Percentiles rank a stretch among this genome's conserved stretches.
phyloP scores from a whole-genome alignment of 73 alveolate species.

The Blepharisma japonicum region DNA sequence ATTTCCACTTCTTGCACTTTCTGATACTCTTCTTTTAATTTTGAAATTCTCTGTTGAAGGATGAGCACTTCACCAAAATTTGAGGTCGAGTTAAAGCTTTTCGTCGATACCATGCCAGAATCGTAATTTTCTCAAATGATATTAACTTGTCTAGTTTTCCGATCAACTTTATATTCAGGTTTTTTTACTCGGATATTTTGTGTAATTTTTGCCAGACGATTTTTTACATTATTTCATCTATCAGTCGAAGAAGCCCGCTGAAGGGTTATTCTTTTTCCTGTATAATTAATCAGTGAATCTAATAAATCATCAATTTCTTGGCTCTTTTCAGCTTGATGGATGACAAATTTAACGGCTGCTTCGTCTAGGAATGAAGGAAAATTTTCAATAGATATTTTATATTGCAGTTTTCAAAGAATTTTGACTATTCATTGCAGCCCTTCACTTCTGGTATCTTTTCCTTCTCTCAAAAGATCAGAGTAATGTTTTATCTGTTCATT shows the following conservation, averaged over 20 bases:
- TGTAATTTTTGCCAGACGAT: background rate
- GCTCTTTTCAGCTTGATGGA: background rate
- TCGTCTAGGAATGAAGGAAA: background rate
- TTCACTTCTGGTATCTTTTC: background rate
- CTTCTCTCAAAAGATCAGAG: background rate
- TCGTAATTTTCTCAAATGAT: background rate
- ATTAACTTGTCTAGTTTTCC: background rate
- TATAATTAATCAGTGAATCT: background rate
- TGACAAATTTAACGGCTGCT: background rate
- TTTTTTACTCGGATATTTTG: background rate
- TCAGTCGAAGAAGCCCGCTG: background rate
- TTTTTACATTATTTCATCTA: background rate
- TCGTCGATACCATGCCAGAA: background rate
- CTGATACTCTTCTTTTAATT: background rate
- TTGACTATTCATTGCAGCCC: slow-evolving; percentile 11
- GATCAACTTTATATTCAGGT: background rate
- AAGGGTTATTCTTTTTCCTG: background rate
- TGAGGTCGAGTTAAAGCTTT: background rate
- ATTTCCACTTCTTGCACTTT: background rate
- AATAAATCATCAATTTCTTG: background rate
- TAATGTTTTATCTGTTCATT: background rate
- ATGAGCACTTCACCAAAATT: background rate
- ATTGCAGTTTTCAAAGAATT: background rate
- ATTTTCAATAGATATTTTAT: background rate
- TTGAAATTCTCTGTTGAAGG: background rate